Evolutionary conservation across 2,329 filamentous ascomycete genomes (phyloP).

Genomic region (Trichophyton verrucosum): DNA sequence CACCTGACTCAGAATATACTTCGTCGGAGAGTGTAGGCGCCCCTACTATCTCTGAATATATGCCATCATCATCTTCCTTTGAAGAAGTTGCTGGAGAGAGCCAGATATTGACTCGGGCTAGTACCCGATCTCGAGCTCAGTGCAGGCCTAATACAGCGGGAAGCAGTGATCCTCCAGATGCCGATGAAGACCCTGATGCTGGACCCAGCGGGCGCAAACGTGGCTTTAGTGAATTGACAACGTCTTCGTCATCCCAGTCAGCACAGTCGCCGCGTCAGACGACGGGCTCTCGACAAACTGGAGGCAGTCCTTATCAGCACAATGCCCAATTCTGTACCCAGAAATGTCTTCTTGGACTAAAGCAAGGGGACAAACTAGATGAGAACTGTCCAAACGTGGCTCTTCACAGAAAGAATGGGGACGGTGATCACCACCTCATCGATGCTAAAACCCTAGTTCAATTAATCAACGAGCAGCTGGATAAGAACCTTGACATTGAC

Average conservation of each 20-base stretch:
- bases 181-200: constrained; percentile 13
- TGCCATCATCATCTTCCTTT: constrained; percentile 17
- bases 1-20: constrained; percentile 12
- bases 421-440: constrained; percentile 15
- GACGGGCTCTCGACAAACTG: background rate
- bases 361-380: constrained; percentile 15
- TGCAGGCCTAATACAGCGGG: constrained; percentile 9
- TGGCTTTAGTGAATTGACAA: constrained; percentile 16
- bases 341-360: constrained; percentile 19
- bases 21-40: background rate
- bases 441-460: constrained; percentile 13
- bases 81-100: constrained; percentile 7
- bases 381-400: constrained; percentile 18
- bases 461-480: constrained; percentile 19
- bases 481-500: constrained; percentile 19
- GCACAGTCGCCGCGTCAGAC: background rate
- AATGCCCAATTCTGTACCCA: constrained; percentile 20
- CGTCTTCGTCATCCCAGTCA: constrained; percentile 13
- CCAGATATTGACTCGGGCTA: constrained; percentile 14
- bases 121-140: constrained; percentile 4
- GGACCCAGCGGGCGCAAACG: constrained; percentile 15
- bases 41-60: constrained; percentile 11
- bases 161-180: constrained; percentile 11
- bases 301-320: constrained; percentile 6
- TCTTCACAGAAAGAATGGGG: constrained; percentile 12